Conservation (phyloP, 2,329 filamentous ascomycete genomes). For the Colletotrichum echinochloae region DNA sequence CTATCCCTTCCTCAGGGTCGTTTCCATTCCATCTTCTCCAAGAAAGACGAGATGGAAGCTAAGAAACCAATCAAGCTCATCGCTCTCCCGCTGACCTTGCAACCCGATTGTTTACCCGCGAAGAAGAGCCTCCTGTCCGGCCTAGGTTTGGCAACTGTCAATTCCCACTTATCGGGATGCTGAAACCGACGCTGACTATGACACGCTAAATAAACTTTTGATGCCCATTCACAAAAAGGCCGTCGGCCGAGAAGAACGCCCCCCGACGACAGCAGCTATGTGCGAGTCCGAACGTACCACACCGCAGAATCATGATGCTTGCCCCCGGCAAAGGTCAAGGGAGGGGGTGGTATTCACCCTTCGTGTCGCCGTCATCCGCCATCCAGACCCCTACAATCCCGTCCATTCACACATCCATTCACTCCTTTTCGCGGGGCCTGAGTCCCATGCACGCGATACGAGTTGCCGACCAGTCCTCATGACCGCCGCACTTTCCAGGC, state of each 20-base stretch:
- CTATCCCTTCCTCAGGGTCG: not conserved
- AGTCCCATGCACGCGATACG: not conserved
- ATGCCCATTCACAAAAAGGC: not conserved
- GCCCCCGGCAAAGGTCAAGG: not conserved
- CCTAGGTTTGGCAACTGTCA: not conserved
- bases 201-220: not conserved
- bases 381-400: not conserved
- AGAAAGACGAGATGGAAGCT: not conserved
- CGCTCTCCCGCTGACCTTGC: not conserved
- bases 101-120: not conserved
- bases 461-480: not conserved
- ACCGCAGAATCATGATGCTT: constrained; percentile 23
- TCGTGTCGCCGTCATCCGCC: no score
- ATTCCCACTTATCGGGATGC: not conserved
- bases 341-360: no score
- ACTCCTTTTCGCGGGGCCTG: not conserved
- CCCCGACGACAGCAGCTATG: not conserved
- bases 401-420: not conserved
- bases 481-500: not conserved
- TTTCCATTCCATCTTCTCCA: not conserved
- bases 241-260: not conserved
- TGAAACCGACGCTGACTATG: constrained; percentile 4
- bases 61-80: not conserved
- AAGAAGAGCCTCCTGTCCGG: not conserved
- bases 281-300: constrained; percentile 10